Evolutionary conservation across 371 early-diverging fungal genomes (phyloP).

Genomic region (Dichotomocladium elegans): DNA sequence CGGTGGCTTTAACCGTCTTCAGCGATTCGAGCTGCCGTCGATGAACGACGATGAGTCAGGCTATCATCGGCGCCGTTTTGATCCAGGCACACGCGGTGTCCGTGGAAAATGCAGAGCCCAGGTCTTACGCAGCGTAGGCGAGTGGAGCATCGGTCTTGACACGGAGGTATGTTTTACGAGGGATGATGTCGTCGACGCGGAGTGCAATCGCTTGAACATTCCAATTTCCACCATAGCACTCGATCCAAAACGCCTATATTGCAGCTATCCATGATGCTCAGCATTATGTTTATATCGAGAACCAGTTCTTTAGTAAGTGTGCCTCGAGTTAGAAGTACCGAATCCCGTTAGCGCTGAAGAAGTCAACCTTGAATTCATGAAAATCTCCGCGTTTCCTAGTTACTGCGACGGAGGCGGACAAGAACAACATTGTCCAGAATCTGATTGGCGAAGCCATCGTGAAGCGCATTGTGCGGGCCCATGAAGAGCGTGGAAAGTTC

Average conservation of each 20-base stretch:
- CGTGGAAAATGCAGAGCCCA: constrained; percentile 62
- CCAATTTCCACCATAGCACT: constrained; percentile 64
- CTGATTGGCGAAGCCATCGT: constrained; percentile 77
- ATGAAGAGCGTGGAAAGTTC: constrained; percentile 67
- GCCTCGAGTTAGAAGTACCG: too few relatives aligned
- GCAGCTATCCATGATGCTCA: constrained; percentile 69
- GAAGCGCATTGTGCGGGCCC: constrained; percentile 77
- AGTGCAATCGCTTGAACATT: too few relatives aligned
- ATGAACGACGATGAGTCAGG: constrained; percentile 18
- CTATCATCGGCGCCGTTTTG: constrained; percentile 18
- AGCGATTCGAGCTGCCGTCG: constrained; percentile 19
- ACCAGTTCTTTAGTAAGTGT: constrained; percentile 88
- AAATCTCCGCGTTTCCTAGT: constrained; percentile 33
- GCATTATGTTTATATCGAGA: constrained; percentile 93
- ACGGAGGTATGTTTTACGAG: constrained; percentile 35
- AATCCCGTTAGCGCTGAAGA: too few relatives aligned
- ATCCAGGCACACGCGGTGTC: constrained; percentile 31
- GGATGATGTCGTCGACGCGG: too few relatives aligned
- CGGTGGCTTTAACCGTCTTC: constrained; percentile 31
- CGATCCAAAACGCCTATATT: constrained; percentile 85
- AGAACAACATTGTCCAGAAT: constrained; percentile 60
- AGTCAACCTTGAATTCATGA: background rate
- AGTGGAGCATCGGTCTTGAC: constrained; percentile 67
- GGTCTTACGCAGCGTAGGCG: constrained; percentile 63
- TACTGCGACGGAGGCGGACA: constrained; percentile 56